Evolutionary conservation across 306 rosid species (phyloP), one percentile per base, ranked within the genome.

Genomic region (Corylus americana): DNA sequence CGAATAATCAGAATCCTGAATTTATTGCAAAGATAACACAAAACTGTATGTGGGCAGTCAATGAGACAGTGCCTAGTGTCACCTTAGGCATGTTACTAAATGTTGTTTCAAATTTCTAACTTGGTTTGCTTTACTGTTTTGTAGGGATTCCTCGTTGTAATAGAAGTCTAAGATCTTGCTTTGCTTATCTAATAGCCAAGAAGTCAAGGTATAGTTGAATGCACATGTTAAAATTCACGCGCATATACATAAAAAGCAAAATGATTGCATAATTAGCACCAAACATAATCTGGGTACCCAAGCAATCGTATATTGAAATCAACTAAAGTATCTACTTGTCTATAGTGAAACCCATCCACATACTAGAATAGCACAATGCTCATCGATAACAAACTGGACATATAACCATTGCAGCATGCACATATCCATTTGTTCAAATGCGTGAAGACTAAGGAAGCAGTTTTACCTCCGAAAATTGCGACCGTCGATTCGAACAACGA

Each of bases 401-500:
- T 12, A 11, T n/a, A 59, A 25, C 37, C 66, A 59, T 11, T 11
- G 66, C 16, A 59, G 8, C n/a, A 54, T 54, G 62, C 62, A 55
- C 29, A 55, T 55, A 55, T n/a, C n/a, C 22, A 25, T 59, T 3
- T 59, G 37, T 4, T 12, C 37, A 10, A 22, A 3, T 11, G 16
- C 31, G 11, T 31, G 53, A 74, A 64, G 11, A 12, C 61, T 54
- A 45, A 69, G 51, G 18, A 58, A 53, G 29, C 1, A 3, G 11
- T 16, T 29, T 58, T 45, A 88, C 89, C 92, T 89, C 54, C 8
- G 71, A 70, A 88, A 91, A 67, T 82, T 82, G 54, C 81, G 74
- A 48, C 89, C 93, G 25, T 77, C 83, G 44, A 94, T 86, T 54
- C 83, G 87, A 62, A 90, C 91, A 79, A 91, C 83, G 35, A 92